Base-by-base conservation (phyloP, 345 rosid genomes). In the Camelina sativa region DNA sequence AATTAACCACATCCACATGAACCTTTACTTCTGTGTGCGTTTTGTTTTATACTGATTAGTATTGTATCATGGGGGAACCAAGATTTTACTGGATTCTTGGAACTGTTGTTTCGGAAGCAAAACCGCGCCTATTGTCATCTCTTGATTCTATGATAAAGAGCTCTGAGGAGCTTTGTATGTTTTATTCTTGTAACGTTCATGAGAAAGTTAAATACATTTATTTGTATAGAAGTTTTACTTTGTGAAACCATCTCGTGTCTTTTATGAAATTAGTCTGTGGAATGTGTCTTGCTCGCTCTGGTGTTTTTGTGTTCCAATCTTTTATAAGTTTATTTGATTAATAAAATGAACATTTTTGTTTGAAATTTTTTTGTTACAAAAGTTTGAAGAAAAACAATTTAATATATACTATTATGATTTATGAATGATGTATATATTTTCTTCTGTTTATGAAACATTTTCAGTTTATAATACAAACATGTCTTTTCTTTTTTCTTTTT, bases 161-260 rank as follows among this genome's bases (percentile, higher is more conserved):
- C 76, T 65, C 17, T 34, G 81, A 50, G 73, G 69, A 77, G 81
- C 73, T 72, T 71, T 10, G 6, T 25, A 25, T 25, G 28, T 25
- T 65, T 73, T 77, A 59, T 72, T 72, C 41, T 72, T 66, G 81
- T 77, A 59, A 51, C 72, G 72, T 44, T 7, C 40, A 16, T 51
- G 69, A 59, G 77, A 68, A 77, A 58, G 68, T 71, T 57, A 59
- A 65, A 65, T 62, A 77, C 80, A 71, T 72, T 65, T 72, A 71
- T 77, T 72, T 77, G 81, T 72, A 77, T 72, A 77, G 77, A 72
- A 65, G 57, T 72, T 72, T 51, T 65, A 58, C 67, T 66, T 62
- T 66, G 47, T 70, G 53, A 62, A 57, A 48, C 67, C 17, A 53
- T 44, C 12, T 55, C 11, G 62, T 46, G 51, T n/a, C 9, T 16